A percentile compares a stretch with the other conserved stretches of the same genome.
Evolutionary conservation across 2,329 filamentous ascomycete species (phyloP).

Genomic region (Ophiostoma angusticollis): DNA sequence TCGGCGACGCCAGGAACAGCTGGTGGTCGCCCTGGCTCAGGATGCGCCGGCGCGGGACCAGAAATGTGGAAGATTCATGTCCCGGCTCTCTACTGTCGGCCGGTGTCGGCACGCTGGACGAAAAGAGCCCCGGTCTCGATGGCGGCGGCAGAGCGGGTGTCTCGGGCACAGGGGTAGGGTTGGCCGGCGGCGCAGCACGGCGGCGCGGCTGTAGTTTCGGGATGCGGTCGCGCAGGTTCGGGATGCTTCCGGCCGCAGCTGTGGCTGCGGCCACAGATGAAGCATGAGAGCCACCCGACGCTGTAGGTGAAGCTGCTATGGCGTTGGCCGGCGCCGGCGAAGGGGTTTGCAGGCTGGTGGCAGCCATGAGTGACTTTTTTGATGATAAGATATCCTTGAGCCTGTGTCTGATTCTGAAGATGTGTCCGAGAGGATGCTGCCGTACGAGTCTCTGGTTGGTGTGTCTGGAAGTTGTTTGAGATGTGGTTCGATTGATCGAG

Average conservation of each 20-base stretch:
- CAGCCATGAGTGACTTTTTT: not conserved
- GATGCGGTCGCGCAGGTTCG: constrained; percentile 43
- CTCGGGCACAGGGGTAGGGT: constrained; percentile 52
- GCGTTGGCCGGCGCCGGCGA: not conserved
- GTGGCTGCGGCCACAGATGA: constrained; percentile 6
- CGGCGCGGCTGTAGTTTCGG: constrained; percentile 56
- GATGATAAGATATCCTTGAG: not conserved
- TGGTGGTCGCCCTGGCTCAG: constrained; percentile 69
- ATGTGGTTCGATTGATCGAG: constrained; percentile 1
- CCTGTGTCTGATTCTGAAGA: no score
- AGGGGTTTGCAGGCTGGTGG: not conserved
- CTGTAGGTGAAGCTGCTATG: not conserved
- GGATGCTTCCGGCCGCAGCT: constrained; percentile 19
- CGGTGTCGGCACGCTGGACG: no score
- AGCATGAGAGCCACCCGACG: not conserved
- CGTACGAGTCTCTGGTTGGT: not conserved
- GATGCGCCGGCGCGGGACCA: constrained; percentile 67
- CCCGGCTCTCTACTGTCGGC: no score
- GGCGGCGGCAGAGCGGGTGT: constrained; percentile 63
- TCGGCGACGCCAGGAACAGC: constrained; percentile 64
- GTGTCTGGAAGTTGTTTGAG: constrained; percentile 1
- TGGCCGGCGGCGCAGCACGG: constrained; percentile 37
- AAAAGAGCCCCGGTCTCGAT: no score
- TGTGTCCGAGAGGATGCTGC: not conserved
- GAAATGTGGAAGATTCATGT: no score